A percentile compares a stretch with the other conserved stretches of the same genome.
Conservation (phyloP, 164 flowering plant species). For the Stephania yunnanensis region DNA sequence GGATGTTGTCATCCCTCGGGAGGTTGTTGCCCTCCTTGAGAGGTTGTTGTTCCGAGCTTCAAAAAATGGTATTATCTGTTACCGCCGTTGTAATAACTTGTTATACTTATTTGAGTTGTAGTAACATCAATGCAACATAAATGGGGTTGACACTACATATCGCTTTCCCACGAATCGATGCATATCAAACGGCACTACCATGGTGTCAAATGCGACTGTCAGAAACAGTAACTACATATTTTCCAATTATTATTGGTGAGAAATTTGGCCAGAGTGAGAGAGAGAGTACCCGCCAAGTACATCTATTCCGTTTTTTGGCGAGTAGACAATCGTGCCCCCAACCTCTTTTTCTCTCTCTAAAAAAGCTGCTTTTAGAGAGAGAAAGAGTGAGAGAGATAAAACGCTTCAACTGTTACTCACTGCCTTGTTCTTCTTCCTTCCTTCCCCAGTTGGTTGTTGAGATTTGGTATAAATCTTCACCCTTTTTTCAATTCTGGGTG, state of each 20-base stretch:
- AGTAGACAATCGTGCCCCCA: conserved; percentile 10
- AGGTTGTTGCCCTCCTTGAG: too few species aligned
- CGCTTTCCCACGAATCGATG: too few species aligned
- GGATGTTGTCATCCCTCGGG: too few species aligned
- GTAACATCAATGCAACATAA: too few species aligned
- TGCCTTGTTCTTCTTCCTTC: background rate
- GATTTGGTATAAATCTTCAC: background rate
- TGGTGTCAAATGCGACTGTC: too few species aligned
- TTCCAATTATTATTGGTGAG: background rate
- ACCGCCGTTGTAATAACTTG: too few species aligned
- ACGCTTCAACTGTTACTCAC: conserved; percentile 10
- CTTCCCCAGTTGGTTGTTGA: background rate
- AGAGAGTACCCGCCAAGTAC: conserved; percentile 16
- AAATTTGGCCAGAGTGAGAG: background rate
- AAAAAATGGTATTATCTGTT: too few species aligned
- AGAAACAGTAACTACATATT: too few species aligned
- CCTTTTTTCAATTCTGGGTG: background rate
- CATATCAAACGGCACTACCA: too few species aligned
- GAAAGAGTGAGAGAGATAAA: background rate
- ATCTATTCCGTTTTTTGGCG: conserved; percentile 3
- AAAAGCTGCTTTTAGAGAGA: background rate
- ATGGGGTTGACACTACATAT: too few species aligned
- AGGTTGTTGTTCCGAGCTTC: too few species aligned
- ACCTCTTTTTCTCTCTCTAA: background rate
- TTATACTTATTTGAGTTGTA: too few species aligned